phyloP scores from a whole-genome alignment of 345 rosid genomes.

The Brassica juncea region DNA sequence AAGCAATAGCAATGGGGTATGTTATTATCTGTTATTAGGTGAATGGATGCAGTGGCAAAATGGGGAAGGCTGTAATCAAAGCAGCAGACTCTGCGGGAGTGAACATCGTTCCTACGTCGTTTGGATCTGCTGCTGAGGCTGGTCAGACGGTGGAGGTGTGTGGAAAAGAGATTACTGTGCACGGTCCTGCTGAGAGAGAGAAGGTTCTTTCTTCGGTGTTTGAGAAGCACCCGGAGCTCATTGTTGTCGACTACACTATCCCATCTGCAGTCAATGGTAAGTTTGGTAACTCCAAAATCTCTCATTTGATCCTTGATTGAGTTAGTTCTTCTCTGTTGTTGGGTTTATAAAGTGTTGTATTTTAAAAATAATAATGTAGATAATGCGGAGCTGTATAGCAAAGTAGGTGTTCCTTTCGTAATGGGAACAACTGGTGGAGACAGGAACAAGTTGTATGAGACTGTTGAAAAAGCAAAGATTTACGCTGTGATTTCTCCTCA shows the following conservation, averaged over 20 bases:
- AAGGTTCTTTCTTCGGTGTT: conserved; percentile 58
- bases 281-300: not conserved
- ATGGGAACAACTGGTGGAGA: conserved; percentile 99
- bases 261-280: conserved; percentile 86
- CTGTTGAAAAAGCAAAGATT: conserved; percentile 63
- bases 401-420: conserved; percentile 95
- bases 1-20: not conserved
- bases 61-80: conserved; percentile 88
- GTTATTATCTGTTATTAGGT: conserved; percentile 51
- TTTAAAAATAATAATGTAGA: conserved; percentile 40
- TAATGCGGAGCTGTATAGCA: conserved; percentile 79
- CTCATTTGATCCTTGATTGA: not conserved
- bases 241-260: conserved; percentile 83
- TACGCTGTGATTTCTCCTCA: conserved; percentile 98
- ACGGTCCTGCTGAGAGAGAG: conserved; percentile 83
- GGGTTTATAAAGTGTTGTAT: not conserved
- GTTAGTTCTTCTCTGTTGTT: not conserved
- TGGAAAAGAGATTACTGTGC: conserved; percentile 55
- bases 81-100: conserved; percentile 91
- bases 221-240: conserved; percentile 64
- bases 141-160: conserved; percentile 66
- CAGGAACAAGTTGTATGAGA: conserved; percentile 59
- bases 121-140: conserved; percentile 71
- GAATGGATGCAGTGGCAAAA: conserved; percentile 80
- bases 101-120: conserved; percentile 65